phyloP scores from a whole-genome alignment of 495 filamentous ascomycete species.

The Hypomontagnella submonticulosa region DNA sequence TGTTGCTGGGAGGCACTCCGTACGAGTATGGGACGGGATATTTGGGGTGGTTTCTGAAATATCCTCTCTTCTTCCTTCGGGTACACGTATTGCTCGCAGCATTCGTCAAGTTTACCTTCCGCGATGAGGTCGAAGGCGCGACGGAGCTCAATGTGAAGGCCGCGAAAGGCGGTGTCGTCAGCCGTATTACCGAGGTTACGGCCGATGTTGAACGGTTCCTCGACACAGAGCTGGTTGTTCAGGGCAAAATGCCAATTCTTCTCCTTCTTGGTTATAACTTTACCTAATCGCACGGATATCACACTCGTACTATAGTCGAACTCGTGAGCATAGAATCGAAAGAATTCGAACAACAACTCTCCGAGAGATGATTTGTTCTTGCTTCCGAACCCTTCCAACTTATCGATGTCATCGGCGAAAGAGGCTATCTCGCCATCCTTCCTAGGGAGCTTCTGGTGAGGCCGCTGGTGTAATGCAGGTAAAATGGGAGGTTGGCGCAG shows the following conservation, averaged over 20 bases:
- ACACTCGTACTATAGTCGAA: slow-evolving; percentile 87
- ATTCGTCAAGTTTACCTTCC: slow-evolving; percentile 77
- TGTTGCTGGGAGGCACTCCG: slow-evolving; percentile 65
- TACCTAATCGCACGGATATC: slow-evolving; percentile 88
- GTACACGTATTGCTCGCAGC: slow-evolving; percentile 85
- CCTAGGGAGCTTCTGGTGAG: slow-evolving; percentile 68
- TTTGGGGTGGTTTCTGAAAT: slow-evolving; percentile 74
- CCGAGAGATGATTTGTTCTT: slow-evolving; percentile 86
- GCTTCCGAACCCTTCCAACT: slow-evolving; percentile 75
- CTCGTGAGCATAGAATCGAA: slow-evolving; percentile 92
- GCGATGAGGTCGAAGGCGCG: slow-evolving; percentile 84
- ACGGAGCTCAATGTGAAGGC: slow-evolving; percentile 88
- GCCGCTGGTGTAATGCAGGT: slow-evolving; percentile 83
- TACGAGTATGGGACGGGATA: slow-evolving; percentile 59
- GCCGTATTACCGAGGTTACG: slow-evolving; percentile 98
- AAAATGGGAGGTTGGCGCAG: slow-evolving; percentile 87
- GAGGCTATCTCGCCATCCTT: slow-evolving; percentile 72
- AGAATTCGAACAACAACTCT: slow-evolving; percentile 89
- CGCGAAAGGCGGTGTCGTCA: slow-evolving; percentile 90
- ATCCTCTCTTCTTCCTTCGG: slow-evolving; percentile 84
- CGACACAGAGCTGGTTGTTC: slow-evolving; percentile 89
- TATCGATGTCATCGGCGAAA: slow-evolving; percentile 86
- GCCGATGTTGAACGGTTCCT: slow-evolving; percentile 94
- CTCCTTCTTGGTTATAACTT: slow-evolving; percentile 80
- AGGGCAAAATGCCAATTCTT: slow-evolving; percentile 84